Base-by-base conservation (phyloP, 1,284 basidiomycete species). In the Taiwanofungus camphoratus region DNA sequence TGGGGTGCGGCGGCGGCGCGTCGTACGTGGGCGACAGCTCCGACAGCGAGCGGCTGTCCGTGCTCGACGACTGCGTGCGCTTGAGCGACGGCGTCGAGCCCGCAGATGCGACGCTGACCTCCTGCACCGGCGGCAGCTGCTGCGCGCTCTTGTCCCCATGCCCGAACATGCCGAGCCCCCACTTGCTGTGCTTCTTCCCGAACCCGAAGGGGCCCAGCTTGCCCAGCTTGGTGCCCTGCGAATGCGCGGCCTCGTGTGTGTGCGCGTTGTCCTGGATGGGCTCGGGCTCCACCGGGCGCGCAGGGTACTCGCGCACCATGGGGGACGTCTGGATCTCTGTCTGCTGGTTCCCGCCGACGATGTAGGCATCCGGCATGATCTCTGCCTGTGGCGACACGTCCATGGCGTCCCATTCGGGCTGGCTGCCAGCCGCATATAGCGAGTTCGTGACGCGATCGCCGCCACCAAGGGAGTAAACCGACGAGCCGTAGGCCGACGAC, bases 31-130 rank as follows among this genome's bases (percentile, higher is more conserved):
- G 70, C 23, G 74, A 73, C 18, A 67, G 60, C 45, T 85, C 82
- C 33, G 71, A 73, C 44, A 78, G 55, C 5, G 80, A 82, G 43
- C 69, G 74, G 56, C 81, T 79, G 56, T 87, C 86, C 19, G 79
- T 82, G 53, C 83, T 84, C 35, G 84, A 82, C 12, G 91, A 91
- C 55, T 90, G 87, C 2, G 87, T 82, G 31, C 92, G 87, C 67
- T 94, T 94, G 62, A 92, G 78, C 13, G 84, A 80, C 19, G 78
- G 74, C 7, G 72, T 72, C 11, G 76, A 77, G 51, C 66, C 68
- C 44, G 77, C 70, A 18, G 71, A 59, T 35, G 62, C 57, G 51
- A 72, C 65, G 39, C 77, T 66, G 34, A 77, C 65, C 63, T 89
- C 86, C 41, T 87, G 84, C 37, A 89, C 77, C 19, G 87, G 79